Conservation (phyloP, 495 filamentous ascomycete genomes). For the Aspergillus asperescens region DNA sequence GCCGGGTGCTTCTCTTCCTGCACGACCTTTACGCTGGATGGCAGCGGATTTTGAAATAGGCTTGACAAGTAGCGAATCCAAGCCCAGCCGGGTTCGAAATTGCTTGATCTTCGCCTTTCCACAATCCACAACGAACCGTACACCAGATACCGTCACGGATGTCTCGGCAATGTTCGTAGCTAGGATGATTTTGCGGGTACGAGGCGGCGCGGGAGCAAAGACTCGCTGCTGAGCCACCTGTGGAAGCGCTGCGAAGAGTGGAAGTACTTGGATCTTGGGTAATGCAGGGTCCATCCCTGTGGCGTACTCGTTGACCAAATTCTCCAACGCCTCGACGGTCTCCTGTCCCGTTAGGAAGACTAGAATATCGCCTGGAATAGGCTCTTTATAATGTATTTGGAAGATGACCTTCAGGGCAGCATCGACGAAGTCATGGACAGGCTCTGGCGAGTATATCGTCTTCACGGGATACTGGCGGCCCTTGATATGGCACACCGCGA, state of each 20-base stretch:
- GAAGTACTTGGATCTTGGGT: slow-evolving; percentile 69
- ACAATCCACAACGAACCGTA: slow-evolving; percentile 85
- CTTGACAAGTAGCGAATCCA: slow-evolving; percentile 88
- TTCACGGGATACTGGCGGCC: slow-evolving; percentile 87
- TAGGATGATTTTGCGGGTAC: slow-evolving; percentile 82
- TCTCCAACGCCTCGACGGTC: slow-evolving; percentile 77
- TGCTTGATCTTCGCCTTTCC: slow-evolving; percentile 94
- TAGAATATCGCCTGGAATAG: slow-evolving; percentile 86
- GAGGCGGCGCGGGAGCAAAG: slow-evolving; percentile 69
- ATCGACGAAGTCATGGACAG: slow-evolving; percentile 80
- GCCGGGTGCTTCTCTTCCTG: slow-evolving; percentile 85
- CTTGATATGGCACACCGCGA: slow-evolving; percentile 66
- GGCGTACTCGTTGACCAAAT: slow-evolving; percentile 74
- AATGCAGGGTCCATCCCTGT: slow-evolving; percentile 61
- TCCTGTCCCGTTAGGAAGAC: slow-evolving; percentile 94
- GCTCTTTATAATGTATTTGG: slow-evolving; percentile 80
- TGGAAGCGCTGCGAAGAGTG: slow-evolving; percentile 66
- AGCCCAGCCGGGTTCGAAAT: slow-evolving; percentile 74
- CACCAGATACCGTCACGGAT: slow-evolving; percentile 91
- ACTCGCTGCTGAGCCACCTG: slow-evolving; percentile 78
- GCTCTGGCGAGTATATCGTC: slow-evolving; percentile 66
- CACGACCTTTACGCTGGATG: slow-evolving; percentile 86
- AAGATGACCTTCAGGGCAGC: slow-evolving; percentile 78
- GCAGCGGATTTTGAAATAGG: slow-evolving; percentile 91
- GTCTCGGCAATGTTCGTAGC: slow-evolving; percentile 98